phyloP scores from a whole-genome alignment of 139 green algal species.

The Limnomonas spitsbergensis region DNA sequence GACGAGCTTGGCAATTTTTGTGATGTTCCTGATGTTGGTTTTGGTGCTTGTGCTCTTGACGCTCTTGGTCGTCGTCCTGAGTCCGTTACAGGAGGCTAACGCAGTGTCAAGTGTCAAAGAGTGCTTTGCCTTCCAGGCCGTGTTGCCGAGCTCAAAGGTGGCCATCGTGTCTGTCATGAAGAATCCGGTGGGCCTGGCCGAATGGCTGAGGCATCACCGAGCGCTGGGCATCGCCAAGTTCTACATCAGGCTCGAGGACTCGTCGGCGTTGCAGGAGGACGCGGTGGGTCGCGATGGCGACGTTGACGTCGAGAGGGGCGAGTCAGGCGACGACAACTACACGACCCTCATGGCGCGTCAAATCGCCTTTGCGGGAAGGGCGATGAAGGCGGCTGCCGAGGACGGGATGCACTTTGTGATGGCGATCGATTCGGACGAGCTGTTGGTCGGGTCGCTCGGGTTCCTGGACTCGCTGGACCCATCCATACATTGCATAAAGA shows the following conservation, averaged over 20 bases:
- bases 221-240: neutral
- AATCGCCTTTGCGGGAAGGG: neutral
- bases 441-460: neutral
- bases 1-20: too few relatives aligned
- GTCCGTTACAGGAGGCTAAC: too few relatives aligned
- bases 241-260: neutral
- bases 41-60: too few relatives aligned
- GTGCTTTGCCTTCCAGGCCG: too few relatives aligned
- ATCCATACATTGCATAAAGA: neutral
- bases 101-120: too few relatives aligned
- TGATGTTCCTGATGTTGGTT: too few relatives aligned
- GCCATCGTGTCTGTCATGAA: neutral
- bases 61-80: too few relatives aligned
- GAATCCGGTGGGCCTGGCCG: neutral
- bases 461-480: neutral
- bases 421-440: neutral
- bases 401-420: neutral
- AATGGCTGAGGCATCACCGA: neutral
- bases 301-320: neutral
- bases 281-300: too few relatives aligned
- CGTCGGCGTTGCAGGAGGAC: neutral
- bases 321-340: neutral
- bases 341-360: neutral
- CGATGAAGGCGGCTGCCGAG: neutral
- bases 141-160: too few relatives aligned